A percentile compares a stretch with the other conserved stretches of the same genome.
These are phyloP conservation scores for Handroanthus guayacan DNA, from an alignment of 257 asterid genomes.

Conservation along the genomic window DNA sequence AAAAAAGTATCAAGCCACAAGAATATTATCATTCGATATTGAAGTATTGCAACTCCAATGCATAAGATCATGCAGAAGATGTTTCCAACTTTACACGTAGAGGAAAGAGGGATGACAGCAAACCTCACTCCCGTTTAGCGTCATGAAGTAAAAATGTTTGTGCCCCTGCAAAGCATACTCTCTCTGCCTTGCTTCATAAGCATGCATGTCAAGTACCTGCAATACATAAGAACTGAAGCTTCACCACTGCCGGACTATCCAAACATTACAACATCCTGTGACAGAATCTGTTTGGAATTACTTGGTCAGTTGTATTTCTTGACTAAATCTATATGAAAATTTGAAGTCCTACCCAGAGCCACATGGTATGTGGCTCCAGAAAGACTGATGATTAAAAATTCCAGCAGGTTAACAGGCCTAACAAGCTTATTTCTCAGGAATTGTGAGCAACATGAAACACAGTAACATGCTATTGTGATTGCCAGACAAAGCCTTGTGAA, in stretches of 20 bases:
- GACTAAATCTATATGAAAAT: conserved; percentile 1
- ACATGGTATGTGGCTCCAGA: conserved; percentile 24
- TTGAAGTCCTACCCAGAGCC: conserved; percentile 14
- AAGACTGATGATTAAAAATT: conserved; percentile 12
- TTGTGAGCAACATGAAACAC: neutral
- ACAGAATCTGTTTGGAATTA: conserved; percentile 17
- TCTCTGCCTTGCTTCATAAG: conserved; percentile 81
- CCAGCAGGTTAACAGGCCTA: conserved; percentile 8
- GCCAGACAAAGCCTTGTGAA: neutral
- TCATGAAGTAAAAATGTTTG: conserved; percentile 94
- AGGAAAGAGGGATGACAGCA: conserved; percentile 36
- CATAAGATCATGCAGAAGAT: conserved; percentile 27
- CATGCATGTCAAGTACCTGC: conserved; percentile 85
- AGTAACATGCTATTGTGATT: neutral
- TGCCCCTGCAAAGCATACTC: conserved; percentile 89
- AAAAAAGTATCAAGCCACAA: conserved; percentile 27
- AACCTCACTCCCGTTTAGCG: conserved; percentile 94
- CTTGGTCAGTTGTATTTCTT: conserved; percentile 2
- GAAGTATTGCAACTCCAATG: conserved; percentile 21
- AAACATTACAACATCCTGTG: conserved; percentile 14
- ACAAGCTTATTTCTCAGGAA: conserved; percentile 23
- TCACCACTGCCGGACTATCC: neutral
- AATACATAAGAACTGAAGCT: conserved; percentile 38
- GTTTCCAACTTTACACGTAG: conserved; percentile 30
- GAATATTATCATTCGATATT: conserved; percentile 2